Conservation (phyloP, 1,284 basidiomycete species). For the Mycosarcoma mackinlayi region DNA sequence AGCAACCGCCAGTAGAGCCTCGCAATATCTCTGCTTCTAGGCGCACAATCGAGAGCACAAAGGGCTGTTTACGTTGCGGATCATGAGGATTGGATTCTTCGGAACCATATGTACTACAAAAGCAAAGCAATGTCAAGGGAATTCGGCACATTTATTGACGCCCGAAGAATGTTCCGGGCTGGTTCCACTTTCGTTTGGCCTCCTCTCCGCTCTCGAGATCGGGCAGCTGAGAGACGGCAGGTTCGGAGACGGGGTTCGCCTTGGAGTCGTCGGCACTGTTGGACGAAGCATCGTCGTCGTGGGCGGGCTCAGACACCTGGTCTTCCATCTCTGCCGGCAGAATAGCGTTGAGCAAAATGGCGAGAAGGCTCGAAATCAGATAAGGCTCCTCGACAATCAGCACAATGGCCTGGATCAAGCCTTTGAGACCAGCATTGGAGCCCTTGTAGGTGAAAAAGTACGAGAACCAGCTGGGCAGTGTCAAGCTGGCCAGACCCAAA, state of each 20-base stretch:
- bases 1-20: constrained; percentile 26
- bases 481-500: constrained; percentile 34
- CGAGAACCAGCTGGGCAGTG: constrained; percentile 35
- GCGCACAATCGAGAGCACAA: not conserved
- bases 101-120: no score
- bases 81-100: no score
- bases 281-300: constrained; percentile 16
- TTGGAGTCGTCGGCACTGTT: constrained; percentile 8
- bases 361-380: constrained; percentile 34
- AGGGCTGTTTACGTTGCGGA: not conserved
- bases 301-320: not conserved
- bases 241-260: not conserved
- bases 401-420: constrained; percentile 41
- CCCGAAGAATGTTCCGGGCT: constrained; percentile 24
- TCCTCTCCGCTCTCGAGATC: constrained; percentile 22
- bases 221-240: constrained; percentile 10
- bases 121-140: constrained; percentile 6
- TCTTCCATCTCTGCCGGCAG: constrained; percentile 27
- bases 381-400: constrained; percentile 45
- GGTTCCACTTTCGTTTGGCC: constrained; percentile 16
- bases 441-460: constrained; percentile 44
- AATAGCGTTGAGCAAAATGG: constrained; percentile 35
- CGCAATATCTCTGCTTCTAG: constrained; percentile 37
- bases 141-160: constrained; percentile 1
- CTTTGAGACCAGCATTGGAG: constrained; percentile 19